Evolutionary conservation across 352 stramenopile species (phyloP), one percentile per base, ranked within the genome.

Genomic region (Phytophthora sp.): DNA sequence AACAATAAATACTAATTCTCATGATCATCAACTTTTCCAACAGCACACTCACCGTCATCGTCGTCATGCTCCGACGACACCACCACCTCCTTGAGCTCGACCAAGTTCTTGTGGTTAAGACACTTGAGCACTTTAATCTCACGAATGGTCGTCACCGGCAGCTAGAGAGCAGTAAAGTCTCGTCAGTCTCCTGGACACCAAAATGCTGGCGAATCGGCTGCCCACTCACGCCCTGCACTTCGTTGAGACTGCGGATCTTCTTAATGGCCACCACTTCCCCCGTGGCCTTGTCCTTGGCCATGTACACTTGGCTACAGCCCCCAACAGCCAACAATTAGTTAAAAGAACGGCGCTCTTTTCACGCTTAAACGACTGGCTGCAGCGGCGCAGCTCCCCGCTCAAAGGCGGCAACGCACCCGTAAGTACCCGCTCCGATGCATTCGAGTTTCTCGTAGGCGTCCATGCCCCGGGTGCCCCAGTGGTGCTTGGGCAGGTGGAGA

Each of bases 41-140:
- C 38, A 26, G 6, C 8, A 11, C 24, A 44, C 68, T 59, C 41
- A 92, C 84, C 80, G 34, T 95, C 88, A 44, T 90, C 85, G 42
- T 87, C 83, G 35, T 96, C 89, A 20, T 93, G 89, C 48, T 94
- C 88, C 3, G 84, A 87, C 1, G 88, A 95, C 1, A 97, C 88
- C 2, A 99, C 92, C 39, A 99, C 94, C 72, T 99, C 96, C 56
- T 98, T 93, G 64, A 99, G 89, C 59, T 93, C 83, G 20, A 99
- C 94, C 54, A 99, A 80, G 74, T 98, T 99, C 17, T 82, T 86
- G 75, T 99, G 97, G 46, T 95, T 89, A 5, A 99, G 79, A 69
- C 89, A 91, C 73, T 99, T 99, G 49, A 99, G 84, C 65, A 99
- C 98, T 88, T 99, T 99, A 59, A 99, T 99, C 80, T 99, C 97